These are phyloP conservation scores for Suillus luteus DNA, from an alignment of 768 basidiomycete genomes.

Conservation along the genomic window DNA sequence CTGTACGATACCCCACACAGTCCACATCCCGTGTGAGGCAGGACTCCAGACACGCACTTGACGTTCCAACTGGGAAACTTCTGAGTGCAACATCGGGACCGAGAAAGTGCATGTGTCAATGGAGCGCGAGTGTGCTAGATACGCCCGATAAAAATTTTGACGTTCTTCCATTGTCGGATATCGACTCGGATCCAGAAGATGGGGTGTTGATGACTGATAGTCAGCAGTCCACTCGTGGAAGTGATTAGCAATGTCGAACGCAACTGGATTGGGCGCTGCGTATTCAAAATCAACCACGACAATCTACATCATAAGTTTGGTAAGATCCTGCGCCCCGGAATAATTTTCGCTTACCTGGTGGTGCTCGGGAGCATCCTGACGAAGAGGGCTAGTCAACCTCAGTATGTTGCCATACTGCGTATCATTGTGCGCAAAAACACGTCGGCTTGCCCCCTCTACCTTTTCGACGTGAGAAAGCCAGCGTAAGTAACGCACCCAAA, in stretches of 20 bases:
- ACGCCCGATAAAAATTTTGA: slow-evolving; percentile 82
- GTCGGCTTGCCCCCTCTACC: slow-evolving; percentile 55
- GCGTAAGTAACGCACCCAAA: slow-evolving; percentile 67
- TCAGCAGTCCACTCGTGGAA: slow-evolving; percentile 97
- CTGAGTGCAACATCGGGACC: slow-evolving; percentile 26
- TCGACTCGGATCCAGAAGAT: slow-evolving; percentile 57
- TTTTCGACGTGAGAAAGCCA: slow-evolving; percentile 70
- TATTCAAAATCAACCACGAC: slow-evolving; percentile 99
- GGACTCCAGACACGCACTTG: slow-evolving; percentile 90
- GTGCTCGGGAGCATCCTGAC: slow-evolving; percentile 66
- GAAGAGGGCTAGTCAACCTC: slow-evolving; percentile 53
- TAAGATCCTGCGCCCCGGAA: neutral
- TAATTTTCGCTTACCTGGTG: slow-evolving; percentile 57
- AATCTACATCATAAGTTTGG: slow-evolving; percentile 53
- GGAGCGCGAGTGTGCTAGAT: slow-evolving; percentile 58
- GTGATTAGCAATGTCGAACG: slow-evolving; percentile 96
- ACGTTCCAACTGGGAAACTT: slow-evolving; percentile 63
- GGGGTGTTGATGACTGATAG: slow-evolving; percentile 74
- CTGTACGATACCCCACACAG: slow-evolving; percentile 93
- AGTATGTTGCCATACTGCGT: slow-evolving; percentile 94
- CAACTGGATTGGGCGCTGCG: slow-evolving; percentile 87
- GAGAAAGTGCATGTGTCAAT: slow-evolving; percentile 14
- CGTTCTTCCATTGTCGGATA: slow-evolving; percentile 80
- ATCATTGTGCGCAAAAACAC: slow-evolving; percentile 92
- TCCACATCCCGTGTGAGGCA: slow-evolving; percentile 90